Percentiles rank a stretch among this genome's conserved stretches.
Conservation (phyloP, 768 basidiomycete species). For the Russula ochroleuca region DNA sequence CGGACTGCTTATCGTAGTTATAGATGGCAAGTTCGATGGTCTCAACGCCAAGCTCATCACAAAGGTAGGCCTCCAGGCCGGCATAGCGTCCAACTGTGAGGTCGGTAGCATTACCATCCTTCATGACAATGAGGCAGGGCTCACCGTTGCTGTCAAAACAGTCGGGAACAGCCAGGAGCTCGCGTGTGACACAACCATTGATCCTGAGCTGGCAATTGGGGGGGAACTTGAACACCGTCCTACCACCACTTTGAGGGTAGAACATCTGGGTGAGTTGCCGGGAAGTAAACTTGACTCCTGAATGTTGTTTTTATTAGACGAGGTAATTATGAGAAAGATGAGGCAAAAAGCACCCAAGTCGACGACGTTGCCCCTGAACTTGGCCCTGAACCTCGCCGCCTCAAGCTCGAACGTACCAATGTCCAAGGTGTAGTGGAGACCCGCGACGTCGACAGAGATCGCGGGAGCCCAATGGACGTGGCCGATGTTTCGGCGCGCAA, state of each 20-base stretch:
- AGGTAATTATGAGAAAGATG: slow-evolving; percentile 1
- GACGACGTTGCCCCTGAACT: slow-evolving; percentile 1
- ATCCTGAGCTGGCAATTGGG: neutral
- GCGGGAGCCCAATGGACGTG: neutral
- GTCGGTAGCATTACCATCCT: neutral
- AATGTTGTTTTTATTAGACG: slow-evolving; percentile 1
- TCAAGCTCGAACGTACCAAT: neutral
- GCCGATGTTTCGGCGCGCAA: neutral
- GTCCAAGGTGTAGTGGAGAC: neutral
- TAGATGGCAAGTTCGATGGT: slow-evolving; percentile 2
- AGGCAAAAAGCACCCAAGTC: neutral
- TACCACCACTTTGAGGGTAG: neutral
- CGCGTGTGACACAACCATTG: neutral
- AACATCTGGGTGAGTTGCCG: neutral
- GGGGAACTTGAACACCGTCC: neutral
- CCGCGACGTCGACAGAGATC: neutral
- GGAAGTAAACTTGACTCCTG: neutral
- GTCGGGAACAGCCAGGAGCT: neutral
- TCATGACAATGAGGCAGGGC: slow-evolving; percentile 3
- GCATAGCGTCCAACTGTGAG: neutral
- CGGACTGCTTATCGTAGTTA: neutral
- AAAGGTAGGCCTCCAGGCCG: neutral
- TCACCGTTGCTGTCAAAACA: neutral
- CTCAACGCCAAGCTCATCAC: neutral
- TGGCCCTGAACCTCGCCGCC: neutral